phyloP scores from a whole-genome alignment of 2,329 filamentous ascomycete genomes.

The Fusarium sp. region DNA sequence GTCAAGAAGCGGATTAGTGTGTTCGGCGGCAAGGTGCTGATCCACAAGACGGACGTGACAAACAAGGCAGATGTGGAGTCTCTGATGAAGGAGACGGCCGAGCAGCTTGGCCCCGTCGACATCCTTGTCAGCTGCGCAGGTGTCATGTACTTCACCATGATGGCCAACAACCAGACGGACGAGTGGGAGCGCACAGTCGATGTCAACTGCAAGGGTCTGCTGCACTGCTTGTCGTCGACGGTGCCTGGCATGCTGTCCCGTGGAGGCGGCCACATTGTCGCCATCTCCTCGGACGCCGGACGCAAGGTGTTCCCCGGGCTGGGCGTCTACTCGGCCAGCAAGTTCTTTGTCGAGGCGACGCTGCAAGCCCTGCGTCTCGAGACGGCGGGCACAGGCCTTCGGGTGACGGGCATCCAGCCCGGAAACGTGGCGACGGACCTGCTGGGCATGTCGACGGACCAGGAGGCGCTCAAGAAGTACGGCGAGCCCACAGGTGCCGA shows the following conservation, averaged over 20 bases:
- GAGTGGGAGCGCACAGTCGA: conserved; percentile 87
- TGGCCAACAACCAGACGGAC: conserved; percentile 77
- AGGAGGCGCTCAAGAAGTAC: conserved; percentile 81
- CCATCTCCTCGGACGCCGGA: conserved; percentile 84
- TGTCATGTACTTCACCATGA: conserved; percentile 91
- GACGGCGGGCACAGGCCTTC: conserved; percentile 77
- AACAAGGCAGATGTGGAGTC: conserved; percentile 72
- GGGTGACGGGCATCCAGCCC: conserved; percentile 80
- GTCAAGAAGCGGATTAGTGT: conserved; percentile 70
- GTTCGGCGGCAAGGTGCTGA: conserved; percentile 72
- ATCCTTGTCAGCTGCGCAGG: conserved; percentile 84
- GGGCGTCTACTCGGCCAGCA: conserved; percentile 84
- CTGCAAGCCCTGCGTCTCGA: conserved; percentile 80
- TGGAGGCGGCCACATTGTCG: conserved; percentile 77
- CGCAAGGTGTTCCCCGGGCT: conserved; percentile 84
- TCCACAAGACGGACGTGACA: conserved; percentile 78
- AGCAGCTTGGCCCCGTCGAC: conserved; percentile 76
- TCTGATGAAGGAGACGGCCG: conserved; percentile 68
- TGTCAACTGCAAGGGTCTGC: conserved; percentile 85
- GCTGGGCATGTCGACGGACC: conserved; percentile 78
- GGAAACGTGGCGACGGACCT: conserved; percentile 81
- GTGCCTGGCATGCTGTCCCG: conserved; percentile 78
- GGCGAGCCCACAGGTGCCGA: conserved; percentile 79
- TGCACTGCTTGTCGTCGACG: conserved; percentile 76
- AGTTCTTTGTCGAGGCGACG: conserved; percentile 87